Conservation (phyloP, 352 stramenopile species). For the Pythium phragmitis region DNA sequence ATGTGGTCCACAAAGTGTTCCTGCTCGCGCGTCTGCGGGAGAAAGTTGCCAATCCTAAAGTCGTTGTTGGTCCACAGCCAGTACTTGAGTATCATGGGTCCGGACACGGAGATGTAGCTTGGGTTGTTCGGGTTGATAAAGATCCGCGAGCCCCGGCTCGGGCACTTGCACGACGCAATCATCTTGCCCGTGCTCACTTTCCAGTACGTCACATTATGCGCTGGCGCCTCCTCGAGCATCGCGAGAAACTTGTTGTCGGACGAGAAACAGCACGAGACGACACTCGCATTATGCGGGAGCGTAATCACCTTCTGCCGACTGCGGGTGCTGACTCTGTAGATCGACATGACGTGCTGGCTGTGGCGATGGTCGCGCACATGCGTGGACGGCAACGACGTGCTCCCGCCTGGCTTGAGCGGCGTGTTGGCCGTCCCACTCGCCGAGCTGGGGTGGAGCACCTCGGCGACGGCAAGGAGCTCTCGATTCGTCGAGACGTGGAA, state of each 20-base stretch:
- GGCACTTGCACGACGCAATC: constrained; percentile 64
- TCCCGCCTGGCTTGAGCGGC: constrained; percentile 5
- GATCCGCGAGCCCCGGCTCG: constrained; percentile 61
- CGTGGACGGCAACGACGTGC: not conserved
- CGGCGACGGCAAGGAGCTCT: constrained; percentile 64
- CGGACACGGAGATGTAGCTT: constrained; percentile 76
- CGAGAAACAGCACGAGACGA: constrained; percentile 71
- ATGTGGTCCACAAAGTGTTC: constrained; percentile 83
- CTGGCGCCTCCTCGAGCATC: constrained; percentile 66
- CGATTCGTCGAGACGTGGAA: constrained; percentile 70
- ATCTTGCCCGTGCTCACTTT: constrained; percentile 80
- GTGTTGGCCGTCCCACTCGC: not conserved
- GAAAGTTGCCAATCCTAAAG: constrained; percentile 78
- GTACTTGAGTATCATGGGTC: constrained; percentile 73
- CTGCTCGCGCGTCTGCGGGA: constrained; percentile 71
- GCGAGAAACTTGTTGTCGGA: constrained; percentile 76
- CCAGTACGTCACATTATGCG: constrained; percentile 77
- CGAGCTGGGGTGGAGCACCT: constrained; percentile 39
- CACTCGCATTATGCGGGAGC: constrained; percentile 49
- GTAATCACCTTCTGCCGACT: constrained; percentile 44
- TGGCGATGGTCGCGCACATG: constrained; percentile 37
- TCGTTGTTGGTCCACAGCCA: constrained; percentile 79
- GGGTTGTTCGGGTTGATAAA: constrained; percentile 67
- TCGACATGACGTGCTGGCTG: constrained; percentile 51
- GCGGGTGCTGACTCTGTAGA: constrained; percentile 56